These are phyloP conservation scores for Xylaria sp. DNA, from an alignment of 2,329 filamentous ascomycete species.

Conservation along the genomic window DNA sequence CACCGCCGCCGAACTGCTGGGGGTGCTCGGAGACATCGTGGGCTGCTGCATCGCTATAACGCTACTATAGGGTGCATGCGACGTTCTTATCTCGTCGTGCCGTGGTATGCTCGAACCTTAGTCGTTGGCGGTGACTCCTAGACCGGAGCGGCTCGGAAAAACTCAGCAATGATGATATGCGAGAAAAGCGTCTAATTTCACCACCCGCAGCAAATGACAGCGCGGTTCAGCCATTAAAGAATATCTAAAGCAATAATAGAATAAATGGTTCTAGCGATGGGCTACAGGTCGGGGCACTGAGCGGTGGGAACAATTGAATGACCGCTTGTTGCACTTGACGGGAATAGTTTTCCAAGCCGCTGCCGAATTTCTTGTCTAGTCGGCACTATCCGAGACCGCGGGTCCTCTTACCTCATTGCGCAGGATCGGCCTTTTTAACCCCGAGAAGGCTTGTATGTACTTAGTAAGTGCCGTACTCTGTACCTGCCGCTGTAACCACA, in stretches of 20 bases:
- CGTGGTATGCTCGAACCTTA: background rate
- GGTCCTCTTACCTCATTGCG: conserved; percentile 15
- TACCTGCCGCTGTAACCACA: background rate
- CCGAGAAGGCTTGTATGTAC: background rate
- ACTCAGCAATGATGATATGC: conserved; percentile 22
- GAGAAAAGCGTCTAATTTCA: conserved; percentile 24
- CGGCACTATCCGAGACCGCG: conserved; percentile 31
- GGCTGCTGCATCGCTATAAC: conserved; percentile 23
- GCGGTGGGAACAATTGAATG: conserved; percentile 8
- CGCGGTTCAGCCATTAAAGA: conserved; percentile 44
- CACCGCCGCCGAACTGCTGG: conserved; percentile 41
- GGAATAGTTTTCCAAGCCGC: conserved; percentile 47
- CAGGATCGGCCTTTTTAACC: conserved; percentile 19
- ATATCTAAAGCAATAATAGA: conserved; percentile 19
- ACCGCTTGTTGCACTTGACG: conserved; percentile 26
- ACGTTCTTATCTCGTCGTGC: background rate
- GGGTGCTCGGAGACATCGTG: conserved; percentile 40
- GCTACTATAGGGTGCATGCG: background rate
- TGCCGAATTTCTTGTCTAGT: conserved; percentile 19
- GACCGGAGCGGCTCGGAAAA: conserved; percentile 3
- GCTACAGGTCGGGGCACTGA: conserved; percentile 26
- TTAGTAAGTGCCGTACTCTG: background rate
- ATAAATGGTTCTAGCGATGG: conserved; percentile 11
- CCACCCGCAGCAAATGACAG: conserved; percentile 38
- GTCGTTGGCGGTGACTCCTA: background rate